These are phyloP conservation scores for Polytrichum formosum DNA, from an alignment of 225 moss, liverwort and hornwort genomes.

Conservation along the genomic window DNA sequence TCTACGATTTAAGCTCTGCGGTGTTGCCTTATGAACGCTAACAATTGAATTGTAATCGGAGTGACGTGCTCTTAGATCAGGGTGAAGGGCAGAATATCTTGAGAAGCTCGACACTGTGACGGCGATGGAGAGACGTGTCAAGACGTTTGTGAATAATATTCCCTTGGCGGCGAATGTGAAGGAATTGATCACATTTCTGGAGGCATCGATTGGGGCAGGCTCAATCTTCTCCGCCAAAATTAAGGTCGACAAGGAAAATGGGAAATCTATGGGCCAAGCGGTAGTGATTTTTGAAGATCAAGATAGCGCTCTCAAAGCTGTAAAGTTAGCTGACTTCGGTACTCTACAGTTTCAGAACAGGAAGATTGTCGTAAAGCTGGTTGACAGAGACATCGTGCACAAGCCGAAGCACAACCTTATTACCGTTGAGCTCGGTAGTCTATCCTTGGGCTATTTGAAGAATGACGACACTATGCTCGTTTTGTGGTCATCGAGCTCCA, in stretches of 20 bases:
- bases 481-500: slow-evolving; percentile 31
- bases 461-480: slow-evolving; percentile 24
- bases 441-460: slow-evolving; percentile 33
- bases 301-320: slow-evolving; percentile 32
- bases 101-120: no score
- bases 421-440: slow-evolving; percentile 19
- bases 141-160: slow-evolving; percentile 43
- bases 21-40: no score
- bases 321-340: slow-evolving; percentile 12
- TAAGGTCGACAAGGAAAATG: slow-evolving; percentile 2
- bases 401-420: slow-evolving; percentile 44
- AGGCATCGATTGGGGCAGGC: slow-evolving; percentile 31
- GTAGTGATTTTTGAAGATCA: slow-evolving; percentile 44
- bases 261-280: slow-evolving; percentile 29
- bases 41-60: no score
- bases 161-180: slow-evolving; percentile 12
- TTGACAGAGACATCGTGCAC: slow-evolving; percentile 25
- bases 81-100: no score
- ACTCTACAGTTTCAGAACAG: slow-evolving; percentile 15
- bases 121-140: slow-evolving; percentile 43
- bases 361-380: slow-evolving; percentile 13
- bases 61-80: no score
- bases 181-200: slow-evolving; percentile 33
- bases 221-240: slow-evolving; percentile 39
- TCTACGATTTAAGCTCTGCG: no score